These are phyloP conservation scores for Aspergillus pseudoviridinutans DNA, from an alignment of 2,329 filamentous ascomycete species.

Conservation along the genomic window DNA sequence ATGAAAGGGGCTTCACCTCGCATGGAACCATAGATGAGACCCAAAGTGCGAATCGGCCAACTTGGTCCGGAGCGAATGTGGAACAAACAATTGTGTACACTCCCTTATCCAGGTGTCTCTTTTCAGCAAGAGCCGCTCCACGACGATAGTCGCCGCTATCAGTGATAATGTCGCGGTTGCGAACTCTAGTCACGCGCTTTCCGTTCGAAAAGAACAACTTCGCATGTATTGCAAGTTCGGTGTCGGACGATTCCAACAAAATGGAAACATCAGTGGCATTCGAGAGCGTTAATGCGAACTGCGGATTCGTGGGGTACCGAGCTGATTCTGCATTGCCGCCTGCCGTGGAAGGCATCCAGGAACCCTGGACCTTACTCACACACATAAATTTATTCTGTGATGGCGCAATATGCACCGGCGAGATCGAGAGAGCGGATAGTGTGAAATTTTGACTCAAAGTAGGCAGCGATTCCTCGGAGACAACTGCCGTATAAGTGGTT, in stretches of 20 bases:
- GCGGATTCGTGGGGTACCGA: constrained; percentile 80
- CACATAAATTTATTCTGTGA: constrained; percentile 60
- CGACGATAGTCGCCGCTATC: constrained; percentile 87
- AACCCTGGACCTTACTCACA: constrained; percentile 56
- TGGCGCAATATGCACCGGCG: constrained; percentile 56
- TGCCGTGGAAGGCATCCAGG: constrained; percentile 75
- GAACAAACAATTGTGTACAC: constrained; percentile 86
- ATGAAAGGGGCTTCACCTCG: constrained; percentile 57
- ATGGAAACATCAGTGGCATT: constrained; percentile 65
- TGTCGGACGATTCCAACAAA: constrained; percentile 64
- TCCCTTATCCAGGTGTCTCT: constrained; percentile 60
- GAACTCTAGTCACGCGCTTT: constrained; percentile 65
- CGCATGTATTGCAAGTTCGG: constrained; percentile 73
- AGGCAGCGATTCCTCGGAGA: constrained; percentile 75
- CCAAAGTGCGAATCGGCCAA: constrained; percentile 68
- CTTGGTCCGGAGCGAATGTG: constrained; percentile 78
- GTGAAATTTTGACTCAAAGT: constrained; percentile 77
- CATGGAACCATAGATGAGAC: constrained; percentile 61
- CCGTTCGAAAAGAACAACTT: constrained; percentile 77
- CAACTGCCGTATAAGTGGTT: constrained; percentile 59
- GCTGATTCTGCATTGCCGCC: constrained; percentile 78
- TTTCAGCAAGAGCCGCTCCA: constrained; percentile 68
- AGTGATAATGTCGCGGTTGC: constrained; percentile 69
- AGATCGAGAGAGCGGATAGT: constrained; percentile 72
- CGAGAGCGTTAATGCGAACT: constrained; percentile 62